Base-by-base conservation (phyloP, 1,139 yeast genomes). In the Debaryomyces sp. region DNA sequence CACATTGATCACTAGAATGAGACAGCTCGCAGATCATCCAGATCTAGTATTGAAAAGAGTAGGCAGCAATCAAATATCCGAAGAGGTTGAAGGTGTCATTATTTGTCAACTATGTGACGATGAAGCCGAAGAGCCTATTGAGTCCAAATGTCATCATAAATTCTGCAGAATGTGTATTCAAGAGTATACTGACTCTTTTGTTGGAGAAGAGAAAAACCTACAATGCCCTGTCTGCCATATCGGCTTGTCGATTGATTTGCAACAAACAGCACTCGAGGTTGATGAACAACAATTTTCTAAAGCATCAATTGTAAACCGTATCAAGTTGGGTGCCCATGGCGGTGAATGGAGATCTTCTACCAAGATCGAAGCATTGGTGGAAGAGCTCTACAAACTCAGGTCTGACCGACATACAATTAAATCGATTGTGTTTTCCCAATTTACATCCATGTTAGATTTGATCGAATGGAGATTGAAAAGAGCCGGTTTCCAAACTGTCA, bases 21-120 rank as follows among this genome's bases (percentile, higher is more conserved):
- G 99, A 61, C 99, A 94, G 67, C 76, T 94, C 59, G 98, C 99
- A 0, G 99, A 95, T 66, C 99, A 94, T 66, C 99, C 99, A 0
- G 99, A 95, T 70, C 74, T 95, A 54, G 97, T 94, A 0, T 73
- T 94, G 62, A 85, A 92, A 57, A 77, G 91, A 48, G 77, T 79
- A 12, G 81, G 81, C 12, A 66, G 73, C 37, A 75, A 76, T 47
- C 66, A 71, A 10, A 64, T 73, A 2, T 56, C 72, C 2, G 58
- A 56, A 9, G 70, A 67, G 7, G 60, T 71, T 4, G 76, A 75
- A 17, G 91, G 90, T 12, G 85, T 87, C 1, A 79, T 91, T 24
- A 87, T 95, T 42, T 94, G 99, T 64, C 95, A 89, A 57, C 67
- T 94, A 24, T 95, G 99, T 69, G 98, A 92, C 57, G 99, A 95